Evolutionary conservation across 208 protist species (phyloP).

Genomic region (Naegleria lovaniensis): DNA sequence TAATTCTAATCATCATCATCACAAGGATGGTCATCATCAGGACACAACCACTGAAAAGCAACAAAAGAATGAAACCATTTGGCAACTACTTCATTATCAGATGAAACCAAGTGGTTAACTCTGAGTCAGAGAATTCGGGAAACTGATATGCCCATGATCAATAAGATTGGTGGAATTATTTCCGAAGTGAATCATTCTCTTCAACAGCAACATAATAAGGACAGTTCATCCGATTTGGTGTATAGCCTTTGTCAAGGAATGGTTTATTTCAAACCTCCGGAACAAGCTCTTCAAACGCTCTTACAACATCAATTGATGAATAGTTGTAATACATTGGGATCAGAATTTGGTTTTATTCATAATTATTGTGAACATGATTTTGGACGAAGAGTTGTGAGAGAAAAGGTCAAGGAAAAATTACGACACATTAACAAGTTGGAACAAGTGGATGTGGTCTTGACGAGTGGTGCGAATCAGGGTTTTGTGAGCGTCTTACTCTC

Average conservation of each 20-base stretch:
- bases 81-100: too few relatives aligned
- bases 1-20: too few relatives aligned
- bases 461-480: not conserved
- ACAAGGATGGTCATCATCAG: too few relatives aligned
- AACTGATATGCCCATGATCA: not conserved
- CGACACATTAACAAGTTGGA: not conserved
- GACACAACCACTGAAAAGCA: too few relatives aligned
- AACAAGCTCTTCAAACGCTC: not conserved
- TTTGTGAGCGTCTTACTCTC: not conserved
- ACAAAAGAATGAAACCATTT: too few relatives aligned
- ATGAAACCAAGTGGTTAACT: too few relatives aligned
- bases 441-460: not conserved
- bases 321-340: not conserved
- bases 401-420: not conserved
- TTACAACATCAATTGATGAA: not conserved
- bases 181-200: not conserved
- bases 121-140: not conserved
- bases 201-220: not conserved
- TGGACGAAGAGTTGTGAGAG: not conserved
- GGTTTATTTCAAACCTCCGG: not conserved
- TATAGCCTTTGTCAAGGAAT: not conserved
- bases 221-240: not conserved
- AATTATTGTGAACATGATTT: not conserved
- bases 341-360: not conserved
- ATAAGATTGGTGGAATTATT: not conserved